Percentiles rank a stretch among this genome's conserved stretches.
Conservation (phyloP, 2,329 filamentous ascomycete genomes). For the Colletotrichum graminicola region DNA sequence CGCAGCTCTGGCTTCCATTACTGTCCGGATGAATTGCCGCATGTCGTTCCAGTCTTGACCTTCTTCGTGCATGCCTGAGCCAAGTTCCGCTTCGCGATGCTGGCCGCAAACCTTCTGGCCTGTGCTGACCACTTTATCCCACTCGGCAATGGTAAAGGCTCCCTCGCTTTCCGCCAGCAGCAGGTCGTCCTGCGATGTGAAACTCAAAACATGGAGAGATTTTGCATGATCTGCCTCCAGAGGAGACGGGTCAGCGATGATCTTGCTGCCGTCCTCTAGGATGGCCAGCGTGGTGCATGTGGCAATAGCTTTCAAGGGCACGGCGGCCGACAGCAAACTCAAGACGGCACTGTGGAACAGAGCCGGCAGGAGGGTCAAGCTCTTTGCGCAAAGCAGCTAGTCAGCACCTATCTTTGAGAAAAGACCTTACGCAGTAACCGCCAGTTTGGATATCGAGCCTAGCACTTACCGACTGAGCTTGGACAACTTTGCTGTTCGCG, state of each 20-base stretch:
- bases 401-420: slow-evolving; percentile 16
- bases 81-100: slow-evolving; percentile 53
- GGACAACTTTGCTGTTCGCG: slow-evolving; percentile 69
- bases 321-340: slow-evolving; percentile 82
- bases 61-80: slow-evolving; percentile 61
- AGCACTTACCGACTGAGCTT: slow-evolving; percentile 69
- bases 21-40: slow-evolving; percentile 71
- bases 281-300: slow-evolving; percentile 75
- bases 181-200: slow-evolving; percentile 79
- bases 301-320: slow-evolving; percentile 82
- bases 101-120: slow-evolving; percentile 75
- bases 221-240: slow-evolving; percentile 71
- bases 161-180: slow-evolving; percentile 87
- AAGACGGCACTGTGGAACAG: slow-evolving; percentile 84
- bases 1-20: slow-evolving; percentile 67
- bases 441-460: background rate
- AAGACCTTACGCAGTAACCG: slow-evolving; percentile 20
- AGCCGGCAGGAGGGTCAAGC: slow-evolving; percentile 83
- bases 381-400: slow-evolving; percentile 61
- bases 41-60: slow-evolving; percentile 62
- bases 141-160: slow-evolving; percentile 78
- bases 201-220: slow-evolving; percentile 87
- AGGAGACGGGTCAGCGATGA: slow-evolving; percentile 72
- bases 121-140: slow-evolving; percentile 76
- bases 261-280: slow-evolving; percentile 53